Conservation (phyloP, 441 rosid genomes). For the Aquilaria agallochum region DNA sequence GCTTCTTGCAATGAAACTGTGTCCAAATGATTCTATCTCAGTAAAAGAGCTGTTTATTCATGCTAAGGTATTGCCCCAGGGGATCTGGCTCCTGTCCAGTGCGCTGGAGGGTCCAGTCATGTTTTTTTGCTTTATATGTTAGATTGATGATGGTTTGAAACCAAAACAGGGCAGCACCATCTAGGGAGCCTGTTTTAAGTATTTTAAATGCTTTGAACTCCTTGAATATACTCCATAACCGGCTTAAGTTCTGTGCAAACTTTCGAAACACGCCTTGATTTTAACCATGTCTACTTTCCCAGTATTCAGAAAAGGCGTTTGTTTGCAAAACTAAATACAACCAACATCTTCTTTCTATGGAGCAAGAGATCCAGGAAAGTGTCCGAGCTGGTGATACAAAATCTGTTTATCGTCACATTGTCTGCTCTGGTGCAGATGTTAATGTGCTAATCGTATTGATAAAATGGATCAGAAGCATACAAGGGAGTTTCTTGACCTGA, state of each 20-base stretch:
- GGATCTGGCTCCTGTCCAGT: neutral
- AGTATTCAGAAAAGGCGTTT: conserved; percentile 84
- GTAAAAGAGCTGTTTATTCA: conserved; percentile 91
- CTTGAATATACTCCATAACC: too few species aligned
- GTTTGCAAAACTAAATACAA: conserved; percentile 53
- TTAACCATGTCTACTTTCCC: conserved; percentile 23
- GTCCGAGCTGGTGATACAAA: conserved; percentile 78
- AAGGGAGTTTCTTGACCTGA: conserved; percentile 34
- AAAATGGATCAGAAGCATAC: neutral
- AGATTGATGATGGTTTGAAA: too few species aligned
- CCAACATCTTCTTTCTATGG: conserved; percentile 39
- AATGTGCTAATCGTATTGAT: conserved; percentile 20
- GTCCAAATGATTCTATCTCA: conserved; percentile 59
- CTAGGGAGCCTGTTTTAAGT: too few species aligned
- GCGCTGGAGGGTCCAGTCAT: too few species aligned
- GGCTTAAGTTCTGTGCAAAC: too few species aligned
- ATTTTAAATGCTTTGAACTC: too few species aligned
- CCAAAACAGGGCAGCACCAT: too few species aligned
- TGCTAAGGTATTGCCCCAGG: conserved; percentile 60
- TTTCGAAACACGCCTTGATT: too few species aligned
- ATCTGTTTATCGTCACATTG: conserved; percentile 76
- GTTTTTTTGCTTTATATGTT: too few species aligned
- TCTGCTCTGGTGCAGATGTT: conserved; percentile 68
- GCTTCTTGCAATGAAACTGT: conserved; percentile 64
- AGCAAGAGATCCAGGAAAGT: conserved; percentile 69